Conservation (phyloP, 2,329 filamentous ascomycete genomes). For the Beauveria sp. region DNA sequence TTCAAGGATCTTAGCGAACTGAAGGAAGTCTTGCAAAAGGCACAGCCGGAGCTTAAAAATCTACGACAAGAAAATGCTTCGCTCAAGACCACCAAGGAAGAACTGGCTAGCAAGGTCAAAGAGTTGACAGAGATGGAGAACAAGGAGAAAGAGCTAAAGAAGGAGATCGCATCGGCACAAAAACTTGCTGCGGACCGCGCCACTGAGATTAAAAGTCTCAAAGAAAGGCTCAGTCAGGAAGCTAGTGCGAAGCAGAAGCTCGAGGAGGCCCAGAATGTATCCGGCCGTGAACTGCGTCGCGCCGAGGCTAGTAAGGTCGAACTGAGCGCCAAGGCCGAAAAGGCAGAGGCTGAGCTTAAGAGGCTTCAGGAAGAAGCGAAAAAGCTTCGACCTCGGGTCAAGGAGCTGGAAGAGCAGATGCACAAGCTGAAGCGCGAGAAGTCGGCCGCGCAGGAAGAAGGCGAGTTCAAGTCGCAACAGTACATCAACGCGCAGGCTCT, state of each 20-base stretch:
- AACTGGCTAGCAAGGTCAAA: constrained; percentile 49
- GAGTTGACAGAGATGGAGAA: constrained; percentile 73
- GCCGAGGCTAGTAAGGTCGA: constrained; percentile 76
- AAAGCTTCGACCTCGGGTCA: constrained; percentile 54
- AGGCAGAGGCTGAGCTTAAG: constrained; percentile 59
- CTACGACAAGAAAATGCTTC: constrained; percentile 70
- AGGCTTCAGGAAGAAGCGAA: constrained; percentile 65
- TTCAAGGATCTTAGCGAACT: constrained; percentile 85
- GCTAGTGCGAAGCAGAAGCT: constrained; percentile 62
- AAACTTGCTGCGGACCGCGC: constrained; percentile 68
- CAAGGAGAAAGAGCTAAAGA: constrained; percentile 72
- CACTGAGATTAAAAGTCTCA: constrained; percentile 66
- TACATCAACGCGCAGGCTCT: constrained; percentile 79
- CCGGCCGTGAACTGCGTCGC: constrained; percentile 69
- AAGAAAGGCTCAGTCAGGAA: constrained; percentile 71
- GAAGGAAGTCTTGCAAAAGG: constrained; percentile 70
- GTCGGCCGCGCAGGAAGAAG: constrained; percentile 64
- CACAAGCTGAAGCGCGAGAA: constrained; percentile 62
- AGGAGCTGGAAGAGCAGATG: constrained; percentile 67
- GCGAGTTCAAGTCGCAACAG: constrained; percentile 76
- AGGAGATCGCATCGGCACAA: constrained; percentile 63
- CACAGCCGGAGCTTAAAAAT: constrained; percentile 75
- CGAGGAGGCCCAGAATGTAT: constrained; percentile 70
- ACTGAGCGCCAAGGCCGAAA: constrained; percentile 65
- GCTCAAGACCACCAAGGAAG: constrained; percentile 68